These are phyloP conservation scores for Clonostachys rhizophaga DNA, from an alignment of 2,329 filamentous ascomycete species.

Conservation along the genomic window DNA sequence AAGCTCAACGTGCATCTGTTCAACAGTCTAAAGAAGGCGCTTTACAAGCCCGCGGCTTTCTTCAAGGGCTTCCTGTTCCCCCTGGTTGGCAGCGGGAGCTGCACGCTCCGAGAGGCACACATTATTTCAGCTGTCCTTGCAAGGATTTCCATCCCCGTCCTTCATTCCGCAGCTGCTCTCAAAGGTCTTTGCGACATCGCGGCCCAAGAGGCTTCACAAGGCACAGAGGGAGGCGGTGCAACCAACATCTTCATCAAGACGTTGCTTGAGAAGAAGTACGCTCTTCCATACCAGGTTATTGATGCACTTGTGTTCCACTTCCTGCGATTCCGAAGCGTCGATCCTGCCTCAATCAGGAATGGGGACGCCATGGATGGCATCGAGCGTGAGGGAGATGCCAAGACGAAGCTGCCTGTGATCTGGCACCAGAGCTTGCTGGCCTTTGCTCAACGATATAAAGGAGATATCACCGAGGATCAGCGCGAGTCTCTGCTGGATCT, in stretches of 20 bases:
- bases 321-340: slow-evolving; percentile 74
- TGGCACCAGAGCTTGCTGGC: slow-evolving; percentile 94
- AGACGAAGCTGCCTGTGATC: slow-evolving; percentile 75
- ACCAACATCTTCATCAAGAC: slow-evolving; percentile 95
- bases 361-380: slow-evolving; percentile 48
- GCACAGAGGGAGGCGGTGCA: slow-evolving; percentile 82
- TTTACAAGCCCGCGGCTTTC: slow-evolving; percentile 93
- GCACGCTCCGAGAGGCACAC: slow-evolving; percentile 85
- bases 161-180: slow-evolving; percentile 88
- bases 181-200: slow-evolving; percentile 93
- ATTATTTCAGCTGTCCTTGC: slow-evolving; percentile 86
- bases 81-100: slow-evolving; percentile 78
- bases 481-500: slow-evolving; percentile 86
- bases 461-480: slow-evolving; percentile 95
- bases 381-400: slow-evolving; percentile 40
- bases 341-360: slow-evolving; percentile 48
- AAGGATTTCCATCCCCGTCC: slow-evolving; percentile 79
- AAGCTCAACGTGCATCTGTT: slow-evolving; percentile 96
- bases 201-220: slow-evolving; percentile 78
- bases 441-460: slow-evolving; percentile 91
- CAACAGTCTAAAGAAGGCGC: slow-evolving; percentile 82
- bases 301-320: slow-evolving; percentile 97
- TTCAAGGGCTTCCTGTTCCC: slow-evolving; percentile 97
- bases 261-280: slow-evolving; percentile 94
- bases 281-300: slow-evolving; percentile 88